Base-by-base conservation (phyloP, 176 grass and related monocot genomes). In the Oryza glumipatula region DNA sequence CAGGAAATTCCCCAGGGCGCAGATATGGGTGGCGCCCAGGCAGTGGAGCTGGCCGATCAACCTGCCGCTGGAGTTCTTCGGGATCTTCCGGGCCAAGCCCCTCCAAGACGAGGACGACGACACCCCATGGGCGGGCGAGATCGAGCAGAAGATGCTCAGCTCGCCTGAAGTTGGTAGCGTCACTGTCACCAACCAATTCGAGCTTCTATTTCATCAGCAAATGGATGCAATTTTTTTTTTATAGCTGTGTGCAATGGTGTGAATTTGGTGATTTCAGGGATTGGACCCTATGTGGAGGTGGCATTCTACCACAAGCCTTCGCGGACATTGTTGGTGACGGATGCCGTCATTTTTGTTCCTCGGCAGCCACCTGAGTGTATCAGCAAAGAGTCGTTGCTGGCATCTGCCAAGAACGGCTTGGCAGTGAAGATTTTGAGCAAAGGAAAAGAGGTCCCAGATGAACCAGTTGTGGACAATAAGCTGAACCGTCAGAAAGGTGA, bases 31-130 rank as follows among this genome's bases (percentile, higher is more conserved):
- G 74, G 96, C 96, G 16, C 96, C 93, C 6, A 83, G 96, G 51
- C 96, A 98, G 9, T 98, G 96, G 96, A 98, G 96, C 85, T 98
- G 96, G 96, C 96, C 96, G 5, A 67, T 98, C 83, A 95, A 98
- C 91, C 86, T 95, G 38, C 96, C 96, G 75, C 96, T 95, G 54
- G 91, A 95, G 70, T 98, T 98, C 83, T 95, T 98, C 74, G 96
- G 96, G 7, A 95, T 98, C 52, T 98, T 98, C 88, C 82, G 89
- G 36, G 77, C 96, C 28, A 98, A 83, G 82, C 30, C 93, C 28
- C 89, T 98, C 48, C 52, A 80, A 47, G 91, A 98, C 52, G 96
- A 98, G 87, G 91, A 98, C 70, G 68, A 82, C 11, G 75, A 61
- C 64, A 95, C 96, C 12, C 93, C 93, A 6, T 98, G 96, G 96